Conservation (phyloP, 768 basidiomycete genomes). For the Lactarius deliciosus region DNA sequence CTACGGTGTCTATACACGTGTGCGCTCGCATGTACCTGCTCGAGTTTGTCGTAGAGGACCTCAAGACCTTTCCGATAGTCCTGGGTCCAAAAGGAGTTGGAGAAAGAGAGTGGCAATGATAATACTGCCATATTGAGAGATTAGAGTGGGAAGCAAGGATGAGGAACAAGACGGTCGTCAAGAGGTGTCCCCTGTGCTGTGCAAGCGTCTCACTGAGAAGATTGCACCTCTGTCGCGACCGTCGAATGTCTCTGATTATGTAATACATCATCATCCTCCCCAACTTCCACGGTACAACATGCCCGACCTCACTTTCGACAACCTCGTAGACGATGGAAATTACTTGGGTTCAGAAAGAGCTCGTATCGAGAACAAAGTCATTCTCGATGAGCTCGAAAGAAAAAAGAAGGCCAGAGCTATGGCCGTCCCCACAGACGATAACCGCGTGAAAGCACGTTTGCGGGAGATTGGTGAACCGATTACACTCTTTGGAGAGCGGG, state of each 20-base stretch:
- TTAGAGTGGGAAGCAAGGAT: background rate
- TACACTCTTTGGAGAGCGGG: slow-evolving; percentile 95
- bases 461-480: slow-evolving; percentile 96
- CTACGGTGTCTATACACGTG: slow-evolving; percentile 7
- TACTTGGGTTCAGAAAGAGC: slow-evolving; percentile 74
- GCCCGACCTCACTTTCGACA: slow-evolving; percentile 76
- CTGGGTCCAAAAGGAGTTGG: slow-evolving; percentile 93
- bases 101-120: slow-evolving; percentile 84
- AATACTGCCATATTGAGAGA: slow-evolving; percentile 72
- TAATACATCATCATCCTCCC: background rate
- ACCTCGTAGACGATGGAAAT: slow-evolving; percentile 74
- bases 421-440: slow-evolving; percentile 97
- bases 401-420: slow-evolving; percentile 93
- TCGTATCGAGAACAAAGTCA: slow-evolving; percentile 76
- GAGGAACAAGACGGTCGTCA: slow-evolving; percentile 4
- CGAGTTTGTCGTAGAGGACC: slow-evolving; percentile 70
- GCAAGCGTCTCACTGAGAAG: no score
- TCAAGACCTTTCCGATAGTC: slow-evolving; percentile 86
- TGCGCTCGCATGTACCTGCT: slow-evolving; percentile 54
- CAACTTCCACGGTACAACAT: slow-evolving; percentile 40
- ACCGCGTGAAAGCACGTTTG: slow-evolving; percentile 82
- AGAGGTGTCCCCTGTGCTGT: background rate
- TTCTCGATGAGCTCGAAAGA: slow-evolving; percentile 94
- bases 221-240: no score
- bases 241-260: slow-evolving; percentile 10